Conservation (phyloP, 2,329 filamentous ascomycete genomes). For the Scopulariopsis brevicaulis region DNA sequence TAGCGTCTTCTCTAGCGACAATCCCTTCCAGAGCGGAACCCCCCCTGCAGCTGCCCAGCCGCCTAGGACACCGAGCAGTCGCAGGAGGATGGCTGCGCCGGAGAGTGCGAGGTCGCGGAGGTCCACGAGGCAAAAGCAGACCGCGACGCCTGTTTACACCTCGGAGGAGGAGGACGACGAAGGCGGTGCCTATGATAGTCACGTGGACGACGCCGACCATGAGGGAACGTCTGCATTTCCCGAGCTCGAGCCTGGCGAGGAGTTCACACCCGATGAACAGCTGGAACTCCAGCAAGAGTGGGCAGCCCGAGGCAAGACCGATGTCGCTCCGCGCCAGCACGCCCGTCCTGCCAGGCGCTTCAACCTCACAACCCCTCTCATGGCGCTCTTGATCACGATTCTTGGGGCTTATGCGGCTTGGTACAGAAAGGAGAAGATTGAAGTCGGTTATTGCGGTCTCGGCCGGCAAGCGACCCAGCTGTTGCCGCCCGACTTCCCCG, state of each 20-base stretch:
- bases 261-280: constrained; percentile 88
- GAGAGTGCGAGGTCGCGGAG: constrained; percentile 26
- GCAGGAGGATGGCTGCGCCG: constrained; percentile 34
- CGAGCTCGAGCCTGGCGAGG: constrained; percentile 62
- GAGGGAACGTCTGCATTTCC: constrained; percentile 6
- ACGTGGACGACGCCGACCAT: neutral
- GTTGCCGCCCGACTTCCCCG: constrained; percentile 32
- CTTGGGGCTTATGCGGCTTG: constrained; percentile 64
- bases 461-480: constrained; percentile 49
- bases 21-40: constrained; percentile 84
- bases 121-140: constrained; percentile 31
- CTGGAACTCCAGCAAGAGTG: constrained; percentile 66
- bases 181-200: neutral
- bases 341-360: constrained; percentile 25
- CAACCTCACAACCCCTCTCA: constrained; percentile 52
- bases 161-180: neutral
- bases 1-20: constrained; percentile 70
- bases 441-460: constrained; percentile 87
- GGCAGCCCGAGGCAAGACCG: constrained; percentile 38
- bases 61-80: constrained; percentile 22
- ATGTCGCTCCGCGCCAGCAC: constrained; percentile 29
- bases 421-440: constrained; percentile 93
- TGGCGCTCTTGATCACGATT: constrained; percentile 59
- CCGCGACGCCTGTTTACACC: constrained; percentile 14
- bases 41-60: constrained; percentile 46